phyloP scores from a whole-genome alignment of 2,329 filamentous ascomycete species.

The Cadophora gregata region DNA sequence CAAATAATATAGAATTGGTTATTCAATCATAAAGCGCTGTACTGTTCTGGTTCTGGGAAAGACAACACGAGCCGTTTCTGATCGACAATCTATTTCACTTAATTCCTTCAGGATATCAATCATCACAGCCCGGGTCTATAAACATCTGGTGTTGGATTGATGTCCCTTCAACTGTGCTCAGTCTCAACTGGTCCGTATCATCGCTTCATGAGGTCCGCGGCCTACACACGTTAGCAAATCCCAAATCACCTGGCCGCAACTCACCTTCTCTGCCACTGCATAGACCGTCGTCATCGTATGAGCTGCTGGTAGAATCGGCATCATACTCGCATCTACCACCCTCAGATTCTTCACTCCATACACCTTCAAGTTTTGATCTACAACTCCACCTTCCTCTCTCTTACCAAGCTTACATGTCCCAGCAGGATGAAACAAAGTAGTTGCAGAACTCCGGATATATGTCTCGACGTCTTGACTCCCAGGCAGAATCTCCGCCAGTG shows the following conservation, averaged over 20 bases:
- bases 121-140: too few relatives aligned
- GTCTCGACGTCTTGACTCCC: not conserved
- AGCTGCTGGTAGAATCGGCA: not conserved
- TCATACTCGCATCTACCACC: slow-evolving; percentile 1
- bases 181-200: too few relatives aligned
- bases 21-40: too few relatives aligned
- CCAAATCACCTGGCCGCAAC: not conserved
- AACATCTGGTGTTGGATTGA: too few relatives aligned
- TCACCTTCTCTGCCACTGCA: not conserved
- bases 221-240: not conserved
- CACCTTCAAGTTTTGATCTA: not conserved
- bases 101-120: too few relatives aligned
- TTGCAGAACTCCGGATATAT: not conserved
- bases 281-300: not conserved
- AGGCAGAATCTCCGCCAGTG: not conserved
- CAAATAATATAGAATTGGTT: too few relatives aligned
- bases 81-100: too few relatives aligned
- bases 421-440: not conserved
- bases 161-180: too few relatives aligned
- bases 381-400: not conserved
- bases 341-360: not conserved
- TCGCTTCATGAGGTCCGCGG: too few relatives aligned
- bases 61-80: too few relatives aligned
- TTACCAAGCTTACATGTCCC: not conserved
- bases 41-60: too few relatives aligned